Evolutionary conservation across 495 filamentous ascomycete genomes (phyloP).

Genomic region (Mycothermus thermophilus): DNA sequence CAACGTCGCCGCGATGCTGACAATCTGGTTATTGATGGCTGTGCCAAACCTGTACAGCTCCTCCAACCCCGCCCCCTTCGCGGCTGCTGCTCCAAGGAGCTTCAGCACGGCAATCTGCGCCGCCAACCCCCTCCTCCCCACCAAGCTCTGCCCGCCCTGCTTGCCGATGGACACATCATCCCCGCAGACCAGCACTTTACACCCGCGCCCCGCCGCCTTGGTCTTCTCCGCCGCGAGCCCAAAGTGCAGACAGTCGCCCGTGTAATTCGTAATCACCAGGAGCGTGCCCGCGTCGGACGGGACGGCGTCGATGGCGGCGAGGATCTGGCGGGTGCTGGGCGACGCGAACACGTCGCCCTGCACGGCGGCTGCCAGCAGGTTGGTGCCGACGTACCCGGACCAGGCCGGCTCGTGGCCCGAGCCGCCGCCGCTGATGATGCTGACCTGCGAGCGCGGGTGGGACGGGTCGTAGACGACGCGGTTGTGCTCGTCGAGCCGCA

Average conservation of each 20-base stretch:
- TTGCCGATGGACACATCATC: constrained; percentile 50
- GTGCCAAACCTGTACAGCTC: constrained; percentile 42
- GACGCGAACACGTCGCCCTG: constrained; percentile 50
- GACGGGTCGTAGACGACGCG: constrained; percentile 43
- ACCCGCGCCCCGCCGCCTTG: constrained; percentile 38
- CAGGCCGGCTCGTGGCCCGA: constrained; percentile 51
- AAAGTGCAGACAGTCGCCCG: constrained; percentile 52
- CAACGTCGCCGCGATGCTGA: constrained; percentile 45
- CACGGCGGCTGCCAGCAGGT: constrained; percentile 45
- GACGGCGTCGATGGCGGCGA: constrained; percentile 41
- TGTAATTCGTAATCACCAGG: constrained; percentile 53
- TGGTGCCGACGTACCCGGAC: constrained; percentile 48
- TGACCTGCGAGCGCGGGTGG: constrained; percentile 36
- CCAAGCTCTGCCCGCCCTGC: constrained; percentile 36
- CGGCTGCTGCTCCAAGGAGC: constrained; percentile 25
- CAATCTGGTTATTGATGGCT: constrained; percentile 38
- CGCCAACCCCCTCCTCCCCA: constrained; percentile 45
- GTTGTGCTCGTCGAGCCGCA: constrained; percentile 42
- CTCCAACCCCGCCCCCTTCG: constrained; percentile 37
- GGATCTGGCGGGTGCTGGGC: constrained; percentile 47
- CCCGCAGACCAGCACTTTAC: constrained; percentile 43
- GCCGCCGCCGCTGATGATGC: constrained; percentile 47
- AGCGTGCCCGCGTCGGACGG: constrained; percentile 45
- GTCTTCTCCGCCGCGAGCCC: constrained; percentile 49
- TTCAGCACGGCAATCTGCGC: constrained; percentile 35